Evolutionary conservation across 2,329 filamentous ascomycete genomes (phyloP).

Genomic region (Ophiostoma piceae): DNA sequence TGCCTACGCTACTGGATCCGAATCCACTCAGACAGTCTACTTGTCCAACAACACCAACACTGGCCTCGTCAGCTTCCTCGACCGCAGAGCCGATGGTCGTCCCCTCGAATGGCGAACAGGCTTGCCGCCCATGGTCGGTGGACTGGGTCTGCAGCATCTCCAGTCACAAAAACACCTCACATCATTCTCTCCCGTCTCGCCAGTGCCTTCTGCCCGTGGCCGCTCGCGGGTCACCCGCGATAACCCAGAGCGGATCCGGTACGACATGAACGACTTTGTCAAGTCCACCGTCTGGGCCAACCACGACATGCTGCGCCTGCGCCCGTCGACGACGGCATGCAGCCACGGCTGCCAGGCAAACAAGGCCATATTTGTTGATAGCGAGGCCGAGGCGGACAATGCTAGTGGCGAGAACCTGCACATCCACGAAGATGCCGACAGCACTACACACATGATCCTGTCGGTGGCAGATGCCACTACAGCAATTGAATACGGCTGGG

Average conservation of each 20-base stretch:
- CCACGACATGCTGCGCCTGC: constrained; percentile 30
- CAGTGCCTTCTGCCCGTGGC: neutral
- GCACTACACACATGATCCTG: constrained; percentile 38
- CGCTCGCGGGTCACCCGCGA: constrained; percentile 9
- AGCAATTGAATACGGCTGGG: constrained; percentile 38
- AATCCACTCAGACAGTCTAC: neutral
- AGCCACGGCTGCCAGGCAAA: constrained; percentile 30
- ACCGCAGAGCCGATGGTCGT: constrained; percentile 11
- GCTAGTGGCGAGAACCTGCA: constrained; percentile 25
- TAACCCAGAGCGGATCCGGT: constrained; percentile 18
- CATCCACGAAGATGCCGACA: constrained; percentile 38
- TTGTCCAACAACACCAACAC: neutral
- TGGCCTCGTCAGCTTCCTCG: constrained; percentile 22
- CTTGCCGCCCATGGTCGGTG: constrained; percentile 16
- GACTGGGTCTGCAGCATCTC: neutral
- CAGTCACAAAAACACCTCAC: neutral
- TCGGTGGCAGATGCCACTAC: constrained; percentile 37
- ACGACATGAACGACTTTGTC: constrained; percentile 26
- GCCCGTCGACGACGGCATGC: constrained; percentile 28
- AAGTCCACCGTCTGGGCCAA: constrained; percentile 30
- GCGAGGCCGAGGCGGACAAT: neutral
- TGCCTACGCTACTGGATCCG: neutral
- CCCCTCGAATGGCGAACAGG: constrained; percentile 24
- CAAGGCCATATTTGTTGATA: constrained; percentile 31
- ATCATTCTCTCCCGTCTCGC: neutral